Evolutionary conservation across 1,139 yeast genomes (phyloP).

Genomic region (Blastobotrys proliferans): DNA sequence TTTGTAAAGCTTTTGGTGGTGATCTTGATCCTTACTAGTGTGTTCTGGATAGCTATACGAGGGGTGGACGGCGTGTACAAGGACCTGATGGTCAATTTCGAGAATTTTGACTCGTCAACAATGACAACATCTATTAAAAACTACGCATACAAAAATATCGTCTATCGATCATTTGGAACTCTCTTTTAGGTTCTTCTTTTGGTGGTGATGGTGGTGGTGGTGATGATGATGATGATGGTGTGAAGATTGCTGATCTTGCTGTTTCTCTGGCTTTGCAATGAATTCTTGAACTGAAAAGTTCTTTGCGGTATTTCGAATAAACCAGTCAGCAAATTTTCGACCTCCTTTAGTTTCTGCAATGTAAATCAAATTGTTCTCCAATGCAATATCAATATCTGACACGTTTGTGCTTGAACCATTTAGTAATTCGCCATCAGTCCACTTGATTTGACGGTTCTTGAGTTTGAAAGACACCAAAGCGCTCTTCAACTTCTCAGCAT

Average conservation of each 20-base stretch:
- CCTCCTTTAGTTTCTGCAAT: slow-evolving; percentile 44
- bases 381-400: slow-evolving; percentile 43
- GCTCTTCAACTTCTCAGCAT: slow-evolving; percentile 34
- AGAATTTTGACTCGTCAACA: slow-evolving; percentile 11
- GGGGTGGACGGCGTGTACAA: slow-evolving; percentile 25
- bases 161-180: neutral
- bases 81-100: slow-evolving; percentile 16
- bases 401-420: slow-evolving; percentile 40
- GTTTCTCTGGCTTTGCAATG: slow-evolving; percentile 34
- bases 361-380: slow-evolving; percentile 41
- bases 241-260: neutral
- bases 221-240: neutral
- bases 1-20: slow-evolving; percentile 23
- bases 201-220: neutral
- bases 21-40: slow-evolving; percentile 18
- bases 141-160: slow-evolving; percentile 10
- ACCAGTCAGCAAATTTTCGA: slow-evolving; percentile 48
- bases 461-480: slow-evolving; percentile 42
- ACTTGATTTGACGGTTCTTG: slow-evolving; percentile 43
- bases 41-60: slow-evolving; percentile 24
- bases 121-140: slow-evolving; percentile 6
- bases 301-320: slow-evolving; percentile 44
- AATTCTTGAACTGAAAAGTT: slow-evolving; percentile 43
- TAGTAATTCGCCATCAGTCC: slow-evolving; percentile 42
- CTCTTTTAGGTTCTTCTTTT: neutral